phyloP scores from a whole-genome alignment of 345 rosid genomes.

The Boechera divaricarpa region DNA sequence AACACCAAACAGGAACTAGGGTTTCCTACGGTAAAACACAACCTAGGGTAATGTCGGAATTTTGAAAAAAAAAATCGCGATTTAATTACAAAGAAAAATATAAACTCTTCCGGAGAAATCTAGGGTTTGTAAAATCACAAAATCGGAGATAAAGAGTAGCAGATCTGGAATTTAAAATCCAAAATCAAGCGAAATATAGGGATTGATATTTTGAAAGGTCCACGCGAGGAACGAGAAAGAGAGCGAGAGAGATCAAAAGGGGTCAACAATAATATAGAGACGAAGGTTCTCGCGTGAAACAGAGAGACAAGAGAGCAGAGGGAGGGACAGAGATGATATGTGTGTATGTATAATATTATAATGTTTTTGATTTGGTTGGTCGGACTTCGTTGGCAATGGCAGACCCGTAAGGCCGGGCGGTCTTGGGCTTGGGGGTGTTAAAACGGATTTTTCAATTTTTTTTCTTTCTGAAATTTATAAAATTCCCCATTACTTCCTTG shows the following conservation, averaged over 20 bases:
- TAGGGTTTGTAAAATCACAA: conserved; percentile 26
- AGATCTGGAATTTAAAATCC: conserved; percentile 27
- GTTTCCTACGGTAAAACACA: conserved; percentile 32
- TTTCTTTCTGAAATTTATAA: background rate
- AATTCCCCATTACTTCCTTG: background rate
- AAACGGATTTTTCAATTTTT: background rate
- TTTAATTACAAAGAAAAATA: background rate
- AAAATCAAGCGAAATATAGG: conserved; percentile 25
- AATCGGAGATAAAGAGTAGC: conserved; percentile 14
- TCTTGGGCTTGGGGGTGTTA: background rate
- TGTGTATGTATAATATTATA: background rate
- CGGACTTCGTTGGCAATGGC: background rate
- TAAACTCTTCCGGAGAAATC: conserved; percentile 34
- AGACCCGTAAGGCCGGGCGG: background rate
- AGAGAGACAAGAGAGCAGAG: conserved; percentile 8
- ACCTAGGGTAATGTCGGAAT: conserved; percentile 15
- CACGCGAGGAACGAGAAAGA: conserved; percentile 31
- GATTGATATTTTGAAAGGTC: conserved; percentile 24
- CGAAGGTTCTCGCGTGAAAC: conserved; percentile 29
- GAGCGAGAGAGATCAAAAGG: conserved; percentile 12
- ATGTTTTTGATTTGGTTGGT: conserved; percentile 23
- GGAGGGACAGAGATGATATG: background rate
- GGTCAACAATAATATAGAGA: conserved; percentile 6
- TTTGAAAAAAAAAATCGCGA: conserved; percentile 18
- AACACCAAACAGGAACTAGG: conserved; percentile 33